Percentiles rank a stretch among this genome's conserved stretches.
Conservation (phyloP, 225 moss, liverwort and hornwort species). For the Sphagnum tenellum region DNA sequence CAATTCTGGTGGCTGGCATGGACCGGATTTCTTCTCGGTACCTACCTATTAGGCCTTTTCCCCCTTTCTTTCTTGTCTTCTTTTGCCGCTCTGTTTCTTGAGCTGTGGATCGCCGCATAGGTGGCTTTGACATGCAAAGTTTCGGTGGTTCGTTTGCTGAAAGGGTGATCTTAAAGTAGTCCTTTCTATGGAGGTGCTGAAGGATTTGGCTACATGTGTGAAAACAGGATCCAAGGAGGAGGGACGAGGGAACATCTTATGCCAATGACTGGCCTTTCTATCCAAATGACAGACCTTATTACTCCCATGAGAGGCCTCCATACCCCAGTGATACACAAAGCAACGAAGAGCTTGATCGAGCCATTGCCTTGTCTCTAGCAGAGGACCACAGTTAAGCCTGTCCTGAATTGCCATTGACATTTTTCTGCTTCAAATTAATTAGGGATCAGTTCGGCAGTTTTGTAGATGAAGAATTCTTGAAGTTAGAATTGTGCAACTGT, state of each 20-base stretch:
- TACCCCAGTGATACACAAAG: slow-evolving; percentile 10
- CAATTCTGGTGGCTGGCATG: slow-evolving; percentile 20
- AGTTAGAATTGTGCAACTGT: too few relatives aligned
- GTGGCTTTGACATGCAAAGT: too few relatives aligned
- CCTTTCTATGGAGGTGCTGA: too few relatives aligned
- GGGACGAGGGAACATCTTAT: slow-evolving; percentile 15
- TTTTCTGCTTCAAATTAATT: background rate
- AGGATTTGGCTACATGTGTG: too few relatives aligned
- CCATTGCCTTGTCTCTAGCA: slow-evolving; percentile 25
- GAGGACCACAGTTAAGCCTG: slow-evolving; percentile 35
- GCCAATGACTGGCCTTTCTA: slow-evolving; percentile 18
- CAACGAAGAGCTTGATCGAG: slow-evolving; percentile 27
- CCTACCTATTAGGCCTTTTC: too few relatives aligned
- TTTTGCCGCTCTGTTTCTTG: too few relatives aligned
- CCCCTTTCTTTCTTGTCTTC: too few relatives aligned
- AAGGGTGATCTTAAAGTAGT: too few relatives aligned
- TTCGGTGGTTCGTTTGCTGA: too few relatives aligned
- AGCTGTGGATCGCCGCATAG: too few relatives aligned
- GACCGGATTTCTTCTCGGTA: slow-evolving; percentile 29
- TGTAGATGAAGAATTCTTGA: too few relatives aligned
- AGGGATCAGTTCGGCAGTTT: too few relatives aligned
- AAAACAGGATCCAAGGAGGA: slow-evolving; percentile 11
- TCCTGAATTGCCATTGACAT: background rate
- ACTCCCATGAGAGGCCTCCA: slow-evolving; percentile 14
- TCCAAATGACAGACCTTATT: slow-evolving; percentile 23